Evolutionary conservation across 2,329 filamentous ascomycete species (phyloP), one percentile per base, ranked within the genome.

Genomic region (Alternaria viburni): DNA sequence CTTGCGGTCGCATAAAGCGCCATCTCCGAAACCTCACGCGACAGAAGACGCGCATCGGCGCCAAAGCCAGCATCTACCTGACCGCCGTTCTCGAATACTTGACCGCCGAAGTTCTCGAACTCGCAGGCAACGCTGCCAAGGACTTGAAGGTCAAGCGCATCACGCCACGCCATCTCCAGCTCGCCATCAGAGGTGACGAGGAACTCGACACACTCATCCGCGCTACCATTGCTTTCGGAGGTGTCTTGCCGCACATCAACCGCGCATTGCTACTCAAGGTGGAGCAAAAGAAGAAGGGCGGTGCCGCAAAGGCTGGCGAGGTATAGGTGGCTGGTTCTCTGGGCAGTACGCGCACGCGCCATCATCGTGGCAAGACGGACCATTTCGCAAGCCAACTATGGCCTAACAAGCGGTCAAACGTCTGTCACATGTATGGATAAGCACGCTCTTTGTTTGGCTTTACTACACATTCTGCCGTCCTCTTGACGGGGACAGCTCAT

Each of bases 141-240:
- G 96, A 99, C 83, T 91, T 98, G 80, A 99, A 98, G 85, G 96
- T 98, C 85, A 99, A 98, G 90, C 96, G 96, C 83, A 99, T 99
- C 83, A 98, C 95, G 12, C 96, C 96, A 60, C 94, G 96, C 81
- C 96, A 99, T 83, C 86, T 99, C 70, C 96, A 99, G 83, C 92
- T 99, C 68, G 96, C 96, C 76, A 99, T 99, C 80, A 93, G 96
- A 77, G 96, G 96, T 79, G 96, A 99, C 82, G 96, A 99, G 85
- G 96, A 99, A 83, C 87, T 99, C 74, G 96, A 99, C 81, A 98
- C 94, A 23, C 87, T 99, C 62, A 98, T 99, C 81, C 92, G 94
- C 76, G 96, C 96, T 61, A 99, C 96, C 67, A 99, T 99, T 77
- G 96, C 96, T 65, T 98, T 96, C 74, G 96, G 96, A 86, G 96